These are phyloP conservation scores for Oryza longistaminata DNA, from an alignment of 176 grass and related monocot genomes.

Conservation along the genomic window DNA sequence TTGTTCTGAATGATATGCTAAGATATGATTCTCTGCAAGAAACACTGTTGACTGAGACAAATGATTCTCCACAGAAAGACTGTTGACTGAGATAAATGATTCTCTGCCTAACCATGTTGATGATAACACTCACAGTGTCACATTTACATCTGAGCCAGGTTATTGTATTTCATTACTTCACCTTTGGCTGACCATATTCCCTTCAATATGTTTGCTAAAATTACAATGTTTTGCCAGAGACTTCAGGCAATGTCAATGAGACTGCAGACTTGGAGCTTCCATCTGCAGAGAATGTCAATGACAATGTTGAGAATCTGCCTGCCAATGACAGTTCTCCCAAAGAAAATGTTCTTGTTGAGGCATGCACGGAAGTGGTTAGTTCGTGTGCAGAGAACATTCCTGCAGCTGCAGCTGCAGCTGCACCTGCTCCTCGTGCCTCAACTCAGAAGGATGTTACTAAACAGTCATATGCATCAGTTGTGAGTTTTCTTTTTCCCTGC, in stretches of 20 bases:
- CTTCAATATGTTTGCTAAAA: constrained; percentile 6
- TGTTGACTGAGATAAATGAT: constrained; percentile 31
- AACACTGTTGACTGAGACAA: constrained; percentile 26
- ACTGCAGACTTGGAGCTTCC: not conserved
- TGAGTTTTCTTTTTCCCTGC: constrained; percentile 49
- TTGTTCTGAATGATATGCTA: constrained; percentile 85
- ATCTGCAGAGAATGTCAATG: constrained; percentile 1
- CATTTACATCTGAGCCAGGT: constrained; percentile 43
- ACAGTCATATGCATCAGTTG: constrained; percentile 81
- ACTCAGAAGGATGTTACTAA: constrained; percentile 57
- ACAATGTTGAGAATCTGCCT: constrained; percentile 10
- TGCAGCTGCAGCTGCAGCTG: constrained; percentile 28
- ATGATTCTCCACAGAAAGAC: constrained; percentile 23
- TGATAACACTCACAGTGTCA: constrained; percentile 31
- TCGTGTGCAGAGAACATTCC: constrained; percentile 3
- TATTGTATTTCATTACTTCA: constrained; percentile 6
- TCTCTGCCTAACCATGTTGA: constrained; percentile 14
- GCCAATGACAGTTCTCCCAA: not conserved
- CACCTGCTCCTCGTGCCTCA: constrained; percentile 25
- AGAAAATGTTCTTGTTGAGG: not conserved
- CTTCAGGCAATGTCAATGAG: constrained; percentile 7
- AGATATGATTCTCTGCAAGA: constrained; percentile 30
- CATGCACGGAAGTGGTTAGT: not conserved
- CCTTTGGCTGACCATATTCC: not conserved
- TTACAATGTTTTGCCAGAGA: constrained; percentile 34